Percentiles rank a stretch among this genome's conserved stretches.
phyloP scores from a whole-genome alignment of 768 basidiomycete genomes.

The Suillus hirtellus region DNA sequence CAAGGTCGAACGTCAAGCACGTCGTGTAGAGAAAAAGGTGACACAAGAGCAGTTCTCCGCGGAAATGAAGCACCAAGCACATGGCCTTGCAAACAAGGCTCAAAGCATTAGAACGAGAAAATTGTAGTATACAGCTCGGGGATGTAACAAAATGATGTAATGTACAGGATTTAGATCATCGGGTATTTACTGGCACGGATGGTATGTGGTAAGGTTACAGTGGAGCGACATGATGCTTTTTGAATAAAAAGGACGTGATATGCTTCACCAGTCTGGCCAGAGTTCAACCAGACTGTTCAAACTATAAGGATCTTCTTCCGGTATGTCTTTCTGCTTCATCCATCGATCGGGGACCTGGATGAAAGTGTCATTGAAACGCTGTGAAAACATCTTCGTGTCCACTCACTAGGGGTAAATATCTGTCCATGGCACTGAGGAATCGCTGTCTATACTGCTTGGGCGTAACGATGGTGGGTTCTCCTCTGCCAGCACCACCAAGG shows the following conservation, averaged over 20 bases:
- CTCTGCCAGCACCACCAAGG: slow-evolving; percentile 77
- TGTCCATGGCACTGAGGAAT: slow-evolving; percentile 85
- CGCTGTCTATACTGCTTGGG: slow-evolving; percentile 92
- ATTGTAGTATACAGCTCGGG: slow-evolving; percentile 17
- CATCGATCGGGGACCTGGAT: slow-evolving; percentile 81
- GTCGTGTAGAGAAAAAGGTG: slow-evolving; percentile 67
- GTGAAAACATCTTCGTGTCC: neutral
- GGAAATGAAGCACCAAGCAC: slow-evolving; percentile 64
- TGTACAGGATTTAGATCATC: slow-evolving; percentile 7
- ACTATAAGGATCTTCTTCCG: slow-evolving; percentile 69
- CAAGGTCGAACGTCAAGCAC: slow-evolving; percentile 63
- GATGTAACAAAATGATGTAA: slow-evolving; percentile 2
- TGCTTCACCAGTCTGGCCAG: slow-evolving; percentile 61
- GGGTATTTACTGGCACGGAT: slow-evolving; percentile 6
- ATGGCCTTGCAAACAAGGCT: slow-evolving; percentile 46
- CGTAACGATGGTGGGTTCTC: slow-evolving; percentile 95
- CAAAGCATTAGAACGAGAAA: slow-evolving; percentile 25
- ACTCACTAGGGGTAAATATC: slow-evolving; percentile 82
- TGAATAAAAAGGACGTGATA: neutral
- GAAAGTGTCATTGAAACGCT: slow-evolving; percentile 8
- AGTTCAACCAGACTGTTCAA: slow-evolving; percentile 53
- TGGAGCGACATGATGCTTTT: slow-evolving; percentile 6
- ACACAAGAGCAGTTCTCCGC: slow-evolving; percentile 61
- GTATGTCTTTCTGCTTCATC: slow-evolving; percentile 83
- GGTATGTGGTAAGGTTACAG: slow-evolving; percentile 7